These are phyloP conservation scores for Fomitopsis serialis DNA, from an alignment of 768 basidiomycete species.

Conservation along the genomic window DNA sequence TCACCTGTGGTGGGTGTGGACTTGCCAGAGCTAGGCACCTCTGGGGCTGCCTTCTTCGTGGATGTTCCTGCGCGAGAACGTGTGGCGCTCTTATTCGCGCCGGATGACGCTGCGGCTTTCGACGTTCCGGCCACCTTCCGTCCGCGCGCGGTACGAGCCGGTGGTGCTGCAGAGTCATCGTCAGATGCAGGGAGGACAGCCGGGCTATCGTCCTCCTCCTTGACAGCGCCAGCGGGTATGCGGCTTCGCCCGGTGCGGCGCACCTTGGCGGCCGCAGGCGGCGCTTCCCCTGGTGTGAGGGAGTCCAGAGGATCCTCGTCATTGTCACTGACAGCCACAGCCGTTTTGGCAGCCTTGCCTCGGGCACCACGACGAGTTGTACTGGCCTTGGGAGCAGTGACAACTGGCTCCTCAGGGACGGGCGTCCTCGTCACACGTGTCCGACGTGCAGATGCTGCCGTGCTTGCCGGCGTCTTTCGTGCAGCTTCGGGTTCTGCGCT, in stretches of 20 bases:
- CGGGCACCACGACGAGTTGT: not conserved
- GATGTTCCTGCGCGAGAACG: slow-evolving; percentile 6
- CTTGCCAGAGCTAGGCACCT: slow-evolving; percentile 6
- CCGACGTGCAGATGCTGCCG: slow-evolving; percentile 13
- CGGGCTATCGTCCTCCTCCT: slow-evolving; percentile 11
- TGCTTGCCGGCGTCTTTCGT: not conserved
- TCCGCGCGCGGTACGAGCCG: slow-evolving; percentile 11
- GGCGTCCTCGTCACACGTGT: slow-evolving; percentile 18
- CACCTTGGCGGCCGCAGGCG: slow-evolving; percentile 13
- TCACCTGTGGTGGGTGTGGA: not conserved
- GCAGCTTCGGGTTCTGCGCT: not conserved
- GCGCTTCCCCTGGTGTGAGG: slow-evolving; percentile 6
- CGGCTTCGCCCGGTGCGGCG: slow-evolving; percentile 16
- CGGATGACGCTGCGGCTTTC: not conserved
- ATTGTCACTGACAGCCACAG: slow-evolving; percentile 2
- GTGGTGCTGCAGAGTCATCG: slow-evolving; percentile 8
- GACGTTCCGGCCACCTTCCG: slow-evolving; percentile 4
- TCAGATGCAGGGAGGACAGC: slow-evolving; percentile 5
- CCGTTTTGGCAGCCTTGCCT: slow-evolving; percentile 6
- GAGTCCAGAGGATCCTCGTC: slow-evolving; percentile 19
- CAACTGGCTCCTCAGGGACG: slow-evolving; percentile 1
- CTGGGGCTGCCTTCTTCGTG: slow-evolving; percentile 3
- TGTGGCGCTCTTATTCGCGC: slow-evolving; percentile 7
- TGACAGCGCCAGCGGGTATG: slow-evolving; percentile 13
- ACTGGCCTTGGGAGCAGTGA: slow-evolving; percentile 9